Percentiles rank a stretch among this genome's conserved stretches.
phyloP scores from a whole-genome alignment of 352 stramenopile genomes.

The Globisporangium sylvaticum region DNA sequence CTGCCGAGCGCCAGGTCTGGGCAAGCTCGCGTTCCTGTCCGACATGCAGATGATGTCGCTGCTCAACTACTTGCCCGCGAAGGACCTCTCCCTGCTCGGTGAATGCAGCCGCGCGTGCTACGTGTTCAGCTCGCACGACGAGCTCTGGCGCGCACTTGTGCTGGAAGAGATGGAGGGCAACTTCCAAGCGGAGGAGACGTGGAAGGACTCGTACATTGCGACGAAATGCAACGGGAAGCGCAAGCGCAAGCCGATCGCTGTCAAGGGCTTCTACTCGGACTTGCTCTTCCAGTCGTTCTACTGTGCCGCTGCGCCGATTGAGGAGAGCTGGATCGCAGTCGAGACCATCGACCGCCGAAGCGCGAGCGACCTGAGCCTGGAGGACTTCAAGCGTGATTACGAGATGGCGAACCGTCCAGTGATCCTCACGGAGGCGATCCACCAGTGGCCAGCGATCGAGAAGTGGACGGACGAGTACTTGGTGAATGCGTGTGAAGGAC shows the following conservation, averaged over 20 bases:
- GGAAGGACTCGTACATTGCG: constrained; percentile 69
- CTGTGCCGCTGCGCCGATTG: constrained; percentile 57
- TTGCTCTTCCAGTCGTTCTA: constrained; percentile 87
- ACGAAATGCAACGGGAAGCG: constrained; percentile 30
- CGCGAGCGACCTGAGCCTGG: constrained; percentile 41
- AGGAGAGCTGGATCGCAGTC: constrained; percentile 57
- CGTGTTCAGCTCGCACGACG: constrained; percentile 69
- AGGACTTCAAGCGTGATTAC: constrained; percentile 64
- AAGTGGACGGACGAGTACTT: constrained; percentile 82
- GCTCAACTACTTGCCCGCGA: constrained; percentile 52
- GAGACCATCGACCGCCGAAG: constrained; percentile 73
- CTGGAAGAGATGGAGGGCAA: constrained; percentile 69
- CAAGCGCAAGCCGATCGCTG: constrained; percentile 27
- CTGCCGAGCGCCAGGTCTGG: constrained; percentile 57
- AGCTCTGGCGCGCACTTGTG: constrained; percentile 79
- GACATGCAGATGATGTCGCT: constrained; percentile 66
- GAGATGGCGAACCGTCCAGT: constrained; percentile 72
- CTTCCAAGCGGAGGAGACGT: constrained; percentile 50
- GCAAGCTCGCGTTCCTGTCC: constrained; percentile 40
- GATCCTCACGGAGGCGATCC: constrained; percentile 72
- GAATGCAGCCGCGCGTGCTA: constrained; percentile 61
- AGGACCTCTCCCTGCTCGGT: constrained; percentile 41
- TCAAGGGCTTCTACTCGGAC: constrained; percentile 84
- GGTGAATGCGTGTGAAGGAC: constrained; percentile 30
- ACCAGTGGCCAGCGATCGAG: constrained; percentile 57